A percentile compares a stretch with the other conserved stretches of the same genome.
Evolutionary conservation across 139 green algal species (phyloP).

Genomic region (Trebouxia sp.): DNA sequence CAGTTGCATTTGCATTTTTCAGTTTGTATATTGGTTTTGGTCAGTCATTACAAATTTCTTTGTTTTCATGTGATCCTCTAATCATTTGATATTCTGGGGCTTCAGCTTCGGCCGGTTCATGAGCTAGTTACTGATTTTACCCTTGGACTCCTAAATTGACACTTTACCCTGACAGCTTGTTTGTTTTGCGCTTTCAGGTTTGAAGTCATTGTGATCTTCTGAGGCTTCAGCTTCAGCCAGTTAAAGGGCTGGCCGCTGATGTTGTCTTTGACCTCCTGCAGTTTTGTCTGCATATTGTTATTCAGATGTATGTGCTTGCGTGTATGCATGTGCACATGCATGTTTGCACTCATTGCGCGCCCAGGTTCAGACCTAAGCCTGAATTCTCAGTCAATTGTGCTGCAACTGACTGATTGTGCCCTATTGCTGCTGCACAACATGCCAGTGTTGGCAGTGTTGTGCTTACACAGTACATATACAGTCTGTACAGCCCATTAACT

Average conservation of each 20-base stretch:
- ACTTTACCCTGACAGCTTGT: constrained; percentile 51
- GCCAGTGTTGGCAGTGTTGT: too few species aligned
- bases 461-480: too few species aligned
- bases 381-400: too few species aligned
- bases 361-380: neutral
- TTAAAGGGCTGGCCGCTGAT: constrained; percentile 84
- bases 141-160: constrained; percentile 69
- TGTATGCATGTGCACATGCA: too few species aligned
- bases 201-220: constrained; percentile 72
- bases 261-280: constrained; percentile 41
- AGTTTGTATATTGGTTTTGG: too few species aligned
- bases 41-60: neutral
- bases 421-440: too few species aligned
- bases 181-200: constrained; percentile 44
- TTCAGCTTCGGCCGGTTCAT: constrained; percentile 95
- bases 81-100: constrained; percentile 86
- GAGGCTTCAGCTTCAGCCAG: constrained; percentile 89
- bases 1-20: too few species aligned
- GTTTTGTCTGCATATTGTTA: too few species aligned
- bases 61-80: constrained; percentile 47
- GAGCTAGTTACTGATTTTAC: constrained; percentile 74
- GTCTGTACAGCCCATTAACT: neutral
- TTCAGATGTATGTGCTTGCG: neutral
- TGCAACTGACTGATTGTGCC: too few species aligned
- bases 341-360: too few species aligned